Evolutionary conservation across 1,284 basidiomycete genomes (phyloP).

Genomic region (Cryptococcus sp.): DNA sequence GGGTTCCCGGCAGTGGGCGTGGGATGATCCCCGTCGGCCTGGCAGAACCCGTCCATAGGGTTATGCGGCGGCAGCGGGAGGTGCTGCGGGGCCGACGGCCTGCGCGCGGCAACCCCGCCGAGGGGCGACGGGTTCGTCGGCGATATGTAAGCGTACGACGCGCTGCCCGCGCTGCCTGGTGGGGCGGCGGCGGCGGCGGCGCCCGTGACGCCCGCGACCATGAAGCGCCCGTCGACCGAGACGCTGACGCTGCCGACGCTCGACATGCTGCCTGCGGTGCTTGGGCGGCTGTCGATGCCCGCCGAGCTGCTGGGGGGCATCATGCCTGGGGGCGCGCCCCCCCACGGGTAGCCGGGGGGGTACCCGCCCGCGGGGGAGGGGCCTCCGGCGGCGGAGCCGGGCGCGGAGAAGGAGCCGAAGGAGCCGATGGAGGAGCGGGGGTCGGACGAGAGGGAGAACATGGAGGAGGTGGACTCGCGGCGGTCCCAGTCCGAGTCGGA

Average conservation of each 20-base stretch:
- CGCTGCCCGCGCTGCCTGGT: not conserved
- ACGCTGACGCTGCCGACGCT: not conserved
- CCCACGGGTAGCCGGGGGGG: constrained; percentile 6
- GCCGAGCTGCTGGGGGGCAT: not conserved
- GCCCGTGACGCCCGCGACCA: not conserved
- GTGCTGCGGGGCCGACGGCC: constrained; percentile 29
- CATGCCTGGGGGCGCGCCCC: not conserved
- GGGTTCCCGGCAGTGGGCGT: constrained; percentile 36
- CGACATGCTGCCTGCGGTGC: no score
- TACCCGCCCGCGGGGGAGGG: not conserved
- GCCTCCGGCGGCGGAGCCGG: not conserved
- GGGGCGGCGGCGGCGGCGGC: not conserved
- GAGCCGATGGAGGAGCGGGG: constrained; percentile 7
- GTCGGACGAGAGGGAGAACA: constrained; percentile 19
- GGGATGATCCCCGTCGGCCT: constrained; percentile 23
- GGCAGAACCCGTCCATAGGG: constrained; percentile 18
- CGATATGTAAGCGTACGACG: not conserved
- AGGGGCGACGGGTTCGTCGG: not conserved
- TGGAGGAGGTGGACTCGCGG: constrained; percentile 22
- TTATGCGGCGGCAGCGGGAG: constrained; percentile 21
- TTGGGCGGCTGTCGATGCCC: no score
- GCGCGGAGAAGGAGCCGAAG: not conserved
- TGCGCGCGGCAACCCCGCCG: constrained; percentile 6
- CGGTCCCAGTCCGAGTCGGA: constrained; percentile 33
- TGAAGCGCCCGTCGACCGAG: not conserved